A percentile compares a stretch with the other conserved stretches of the same genome.
phyloP scores from a whole-genome alignment of 1,284 basidiomycete genomes.

The Athelia sp. region DNA sequence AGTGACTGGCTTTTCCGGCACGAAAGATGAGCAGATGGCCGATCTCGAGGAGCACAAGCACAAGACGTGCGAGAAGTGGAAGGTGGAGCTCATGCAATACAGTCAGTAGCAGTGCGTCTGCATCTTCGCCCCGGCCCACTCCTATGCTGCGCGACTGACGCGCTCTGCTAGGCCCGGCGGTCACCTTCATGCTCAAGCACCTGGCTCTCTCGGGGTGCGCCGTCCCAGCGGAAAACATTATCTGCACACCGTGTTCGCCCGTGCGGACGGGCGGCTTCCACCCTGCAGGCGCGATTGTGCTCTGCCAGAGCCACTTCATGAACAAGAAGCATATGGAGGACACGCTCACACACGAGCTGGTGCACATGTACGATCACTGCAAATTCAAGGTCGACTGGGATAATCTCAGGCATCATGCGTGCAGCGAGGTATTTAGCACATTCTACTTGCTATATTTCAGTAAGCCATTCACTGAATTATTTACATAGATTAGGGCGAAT shows the following conservation, averaged over 20 bases:
- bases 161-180: constrained; percentile 61
- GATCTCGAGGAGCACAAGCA: constrained; percentile 26
- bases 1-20: neutral
- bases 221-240: constrained; percentile 65
- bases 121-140: constrained; percentile 12
- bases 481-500: constrained; percentile 85
- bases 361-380: constrained; percentile 96
- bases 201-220: constrained; percentile 68
- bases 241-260: constrained; percentile 78
- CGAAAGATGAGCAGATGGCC: constrained; percentile 1
- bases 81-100: constrained; percentile 41
- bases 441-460: constrained; percentile 4
- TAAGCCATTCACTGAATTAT: constrained; percentile 1
- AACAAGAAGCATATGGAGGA: constrained; percentile 88
- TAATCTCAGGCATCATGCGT: constrained; percentile 91
- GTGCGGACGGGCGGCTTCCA: constrained; percentile 80
- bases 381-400: constrained; percentile 92
- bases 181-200: constrained; percentile 88
- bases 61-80: constrained; percentile 46
- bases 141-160: constrained; percentile 4
- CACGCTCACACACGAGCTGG: constrained; percentile 88
- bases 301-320: constrained; percentile 83
- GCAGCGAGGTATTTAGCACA: constrained; percentile 80
- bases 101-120: constrained; percentile 29
- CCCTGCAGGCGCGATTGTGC: constrained; percentile 69